These are phyloP conservation scores for Aspergillus spinulosporus DNA, from an alignment of 2,329 filamentous ascomycete genomes.

Conservation along the genomic window DNA sequence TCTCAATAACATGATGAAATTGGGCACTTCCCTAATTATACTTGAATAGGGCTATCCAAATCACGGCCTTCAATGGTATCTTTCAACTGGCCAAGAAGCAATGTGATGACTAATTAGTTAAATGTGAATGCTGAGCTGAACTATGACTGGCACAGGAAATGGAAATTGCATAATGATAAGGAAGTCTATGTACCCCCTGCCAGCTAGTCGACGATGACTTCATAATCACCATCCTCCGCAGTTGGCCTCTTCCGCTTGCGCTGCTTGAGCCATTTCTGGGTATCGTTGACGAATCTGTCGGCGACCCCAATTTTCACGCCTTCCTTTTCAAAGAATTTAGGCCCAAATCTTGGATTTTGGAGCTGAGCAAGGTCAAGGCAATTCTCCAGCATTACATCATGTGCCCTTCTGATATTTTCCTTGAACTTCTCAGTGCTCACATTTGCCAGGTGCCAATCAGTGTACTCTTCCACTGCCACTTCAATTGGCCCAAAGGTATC, in stretches of 20 bases:
- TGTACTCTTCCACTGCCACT: conserved; percentile 19
- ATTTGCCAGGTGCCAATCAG: conserved; percentile 16
- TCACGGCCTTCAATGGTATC: no score
- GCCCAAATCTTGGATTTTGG: conserved; percentile 12
- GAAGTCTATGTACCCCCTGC: no score
- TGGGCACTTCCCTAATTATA: no score
- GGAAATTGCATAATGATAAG: no score
- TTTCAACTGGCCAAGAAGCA: no score
- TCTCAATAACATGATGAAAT: no score
- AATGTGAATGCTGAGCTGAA: no score
- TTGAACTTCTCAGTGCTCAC: conserved; percentile 18
- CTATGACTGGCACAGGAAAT: no score
- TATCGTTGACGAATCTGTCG: background rate
- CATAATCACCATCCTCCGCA: background rate
- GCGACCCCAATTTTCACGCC: conserved; percentile 14
- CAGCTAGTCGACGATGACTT: background rate
- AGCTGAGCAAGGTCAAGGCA: conserved; percentile 21
- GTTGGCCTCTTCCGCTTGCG: background rate
- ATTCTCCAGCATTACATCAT: conserved; percentile 17
- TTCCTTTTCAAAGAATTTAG: conserved; percentile 19
- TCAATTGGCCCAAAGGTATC: conserved; percentile 13
- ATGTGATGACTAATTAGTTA: no score
- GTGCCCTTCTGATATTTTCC: conserved; percentile 20
- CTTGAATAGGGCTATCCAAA: no score
- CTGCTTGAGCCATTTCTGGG: background rate